Conservation (phyloP, 2,329 filamentous ascomycete genomes). For the Zasmidium angulare region DNA sequence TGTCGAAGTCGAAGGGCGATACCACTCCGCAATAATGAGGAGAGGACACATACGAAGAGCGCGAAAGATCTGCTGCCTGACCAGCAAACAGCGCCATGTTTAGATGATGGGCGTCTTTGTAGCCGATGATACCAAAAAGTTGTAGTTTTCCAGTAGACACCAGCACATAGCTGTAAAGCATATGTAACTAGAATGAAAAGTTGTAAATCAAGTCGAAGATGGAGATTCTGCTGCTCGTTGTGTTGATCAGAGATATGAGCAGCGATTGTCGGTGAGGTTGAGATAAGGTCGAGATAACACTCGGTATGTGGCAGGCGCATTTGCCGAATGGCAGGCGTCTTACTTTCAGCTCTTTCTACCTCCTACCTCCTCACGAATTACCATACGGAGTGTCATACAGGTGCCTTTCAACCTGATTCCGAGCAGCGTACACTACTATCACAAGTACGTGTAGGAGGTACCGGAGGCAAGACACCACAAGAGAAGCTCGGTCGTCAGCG, state of each 20-base stretch:
- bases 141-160: too few relatives aligned
- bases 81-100: too few relatives aligned
- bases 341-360: too few relatives aligned
- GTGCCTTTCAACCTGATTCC: too few relatives aligned
- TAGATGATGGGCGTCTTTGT: background rate
- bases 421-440: too few relatives aligned
- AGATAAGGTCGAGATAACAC: background rate
- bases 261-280: background rate
- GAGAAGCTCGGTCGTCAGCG: background rate
- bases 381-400: too few relatives aligned
- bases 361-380: too few relatives aligned
- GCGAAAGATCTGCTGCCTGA: too few relatives aligned
- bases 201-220: background rate
- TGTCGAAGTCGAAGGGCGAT: conserved; percentile 44
- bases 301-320: too few relatives aligned
- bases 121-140: conserved; percentile 3
- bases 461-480: background rate
- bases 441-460: too few relatives aligned
- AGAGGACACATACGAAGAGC: background rate
- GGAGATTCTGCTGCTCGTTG: background rate
- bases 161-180: too few relatives aligned
- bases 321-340: background rate
- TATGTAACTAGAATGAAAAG: background rate
- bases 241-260: background rate
- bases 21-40: conserved; percentile 27